phyloP scores from a whole-genome alignment of 331 rosid species.

The Saraca asoca region DNA sequence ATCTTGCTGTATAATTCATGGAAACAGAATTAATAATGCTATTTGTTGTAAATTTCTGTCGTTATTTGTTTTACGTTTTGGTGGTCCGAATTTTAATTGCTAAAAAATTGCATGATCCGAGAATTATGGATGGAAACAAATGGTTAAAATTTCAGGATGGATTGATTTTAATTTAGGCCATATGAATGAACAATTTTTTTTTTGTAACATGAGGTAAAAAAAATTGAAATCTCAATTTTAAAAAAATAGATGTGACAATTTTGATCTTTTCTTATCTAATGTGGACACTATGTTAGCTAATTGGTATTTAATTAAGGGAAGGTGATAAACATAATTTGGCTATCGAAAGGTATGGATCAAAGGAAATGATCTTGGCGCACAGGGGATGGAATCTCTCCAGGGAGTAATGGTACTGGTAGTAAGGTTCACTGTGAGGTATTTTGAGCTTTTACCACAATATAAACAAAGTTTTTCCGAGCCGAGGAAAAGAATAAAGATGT shows the following conservation, averaged over 20 bases:
- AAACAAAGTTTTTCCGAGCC: not conserved
- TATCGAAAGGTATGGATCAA: not conserved
- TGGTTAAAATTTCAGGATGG: not conserved
- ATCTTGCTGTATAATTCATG: not conserved
- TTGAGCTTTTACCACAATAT: not conserved
- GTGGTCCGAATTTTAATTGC: not conserved
- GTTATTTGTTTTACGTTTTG: not conserved
- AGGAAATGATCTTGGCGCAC: not conserved
- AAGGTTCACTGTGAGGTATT: not conserved
- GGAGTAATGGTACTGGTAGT: not conserved
- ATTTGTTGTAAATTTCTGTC: not conserved
- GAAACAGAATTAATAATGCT: not conserved
- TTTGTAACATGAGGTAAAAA: no score
- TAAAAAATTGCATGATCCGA: not conserved
- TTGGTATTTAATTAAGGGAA: not conserved
- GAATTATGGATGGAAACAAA: conserved; percentile 9
- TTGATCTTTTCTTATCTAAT: no score
- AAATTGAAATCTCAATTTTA: no score
- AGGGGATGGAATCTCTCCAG: not conserved
- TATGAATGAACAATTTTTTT: no score
- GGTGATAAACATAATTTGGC: not conserved
- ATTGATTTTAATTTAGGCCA: not conserved
- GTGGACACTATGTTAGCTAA: not conserved
- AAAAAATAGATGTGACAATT: no score
- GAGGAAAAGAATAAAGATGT: not conserved